Base-by-base conservation (phyloP, 164 flowering plant species). In the Houttuynia cordata region DNA sequence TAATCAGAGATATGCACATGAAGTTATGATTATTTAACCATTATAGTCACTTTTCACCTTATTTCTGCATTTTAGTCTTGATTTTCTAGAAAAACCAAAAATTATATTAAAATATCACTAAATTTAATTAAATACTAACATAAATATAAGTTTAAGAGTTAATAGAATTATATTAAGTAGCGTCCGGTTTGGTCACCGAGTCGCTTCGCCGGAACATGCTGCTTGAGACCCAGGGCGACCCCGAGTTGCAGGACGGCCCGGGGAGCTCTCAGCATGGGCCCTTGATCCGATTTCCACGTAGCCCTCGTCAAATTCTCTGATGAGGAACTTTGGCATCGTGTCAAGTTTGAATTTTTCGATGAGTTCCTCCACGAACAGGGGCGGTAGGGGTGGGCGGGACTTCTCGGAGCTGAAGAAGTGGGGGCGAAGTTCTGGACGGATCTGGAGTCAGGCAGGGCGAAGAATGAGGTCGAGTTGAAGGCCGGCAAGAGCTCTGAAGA, bases 351-450 rank as follows among this genome's bases (percentile, higher is more conserved):
- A 47, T 0, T 80, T 83, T 24, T 76, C 74, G n/a, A n/a, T n/a
- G n/a, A n/a, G n/a, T n/a, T n/a, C n/a, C n/a, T 50, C n/a, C n/a
- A n/a, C n/a, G n/a, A n/a, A n/a, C n/a, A n/a, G n/a, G n/a, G n/a
- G n/a, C n/a, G n/a, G n/a, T 50, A 51, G 51, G 24, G 57, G 57
- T 55, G 62, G 40, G 30, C 67, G 20, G 55, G 66, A 15, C 72
- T 70, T 58, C 57, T 71, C 80, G 1, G 83, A 75, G 82, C 75
- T 91, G 58, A 79, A 73, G 57, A 83, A 67, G 59, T 70, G 17
- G 97, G 96, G 60, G 73, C 41, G 69, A 81, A 68, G 64, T 21
- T 79, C 24, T 84, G 90, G 87, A 61, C 71, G 14, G 84, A 83
- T 45, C 56, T 82, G 7, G 70, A 68, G 58, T 75, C 76, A 8